phyloP scores from a whole-genome alignment of 75 land plant genomes.

The Ceratopteris richardii region DNA sequence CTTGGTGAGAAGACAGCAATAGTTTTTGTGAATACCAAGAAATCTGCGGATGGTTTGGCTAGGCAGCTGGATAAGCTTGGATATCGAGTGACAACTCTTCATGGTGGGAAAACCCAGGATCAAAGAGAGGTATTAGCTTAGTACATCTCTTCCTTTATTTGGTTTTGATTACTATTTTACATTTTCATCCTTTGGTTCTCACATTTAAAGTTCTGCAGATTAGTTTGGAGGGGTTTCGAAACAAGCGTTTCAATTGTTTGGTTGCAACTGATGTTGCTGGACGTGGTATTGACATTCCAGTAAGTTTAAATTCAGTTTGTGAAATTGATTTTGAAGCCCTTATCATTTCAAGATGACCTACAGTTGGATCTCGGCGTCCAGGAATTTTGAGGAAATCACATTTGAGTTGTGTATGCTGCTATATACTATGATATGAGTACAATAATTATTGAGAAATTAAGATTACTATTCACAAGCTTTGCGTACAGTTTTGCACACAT shows the following conservation, averaged over 20 bases:
- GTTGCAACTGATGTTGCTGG: constrained; percentile 99
- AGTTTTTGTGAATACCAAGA: constrained; percentile 85
- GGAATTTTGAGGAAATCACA: too few species aligned
- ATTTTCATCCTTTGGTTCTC: too few species aligned
- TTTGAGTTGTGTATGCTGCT: too few species aligned
- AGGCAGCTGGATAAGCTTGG: constrained; percentile 72
- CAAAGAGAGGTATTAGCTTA: constrained; percentile 82
- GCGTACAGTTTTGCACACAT: too few species aligned
- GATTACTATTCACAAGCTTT: too few species aligned
- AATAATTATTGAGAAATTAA: too few species aligned
- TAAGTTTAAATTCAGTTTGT: constrained; percentile 6
- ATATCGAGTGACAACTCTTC: constrained; percentile 77
- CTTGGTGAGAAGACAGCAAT: constrained; percentile 93
- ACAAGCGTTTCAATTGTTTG: constrained; percentile 68
- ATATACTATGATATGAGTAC: too few species aligned
- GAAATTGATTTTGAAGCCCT: too few species aligned
- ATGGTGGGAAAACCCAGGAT: constrained; percentile 95
- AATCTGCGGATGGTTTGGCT: constrained; percentile 62
- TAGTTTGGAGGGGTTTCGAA: constrained; percentile 86
- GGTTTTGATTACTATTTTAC: too few species aligned
- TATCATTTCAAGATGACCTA: neutral
- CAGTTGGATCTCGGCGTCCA: too few species aligned
- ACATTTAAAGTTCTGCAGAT: constrained; percentile 22
- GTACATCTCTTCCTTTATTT: too few species aligned
- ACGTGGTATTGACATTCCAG: constrained; percentile 94